Percentiles rank a stretch among this genome's conserved stretches.
Evolutionary conservation across 2,329 filamentous ascomycete species (phyloP).

Genomic region (Neofusicoccum sp.): DNA sequence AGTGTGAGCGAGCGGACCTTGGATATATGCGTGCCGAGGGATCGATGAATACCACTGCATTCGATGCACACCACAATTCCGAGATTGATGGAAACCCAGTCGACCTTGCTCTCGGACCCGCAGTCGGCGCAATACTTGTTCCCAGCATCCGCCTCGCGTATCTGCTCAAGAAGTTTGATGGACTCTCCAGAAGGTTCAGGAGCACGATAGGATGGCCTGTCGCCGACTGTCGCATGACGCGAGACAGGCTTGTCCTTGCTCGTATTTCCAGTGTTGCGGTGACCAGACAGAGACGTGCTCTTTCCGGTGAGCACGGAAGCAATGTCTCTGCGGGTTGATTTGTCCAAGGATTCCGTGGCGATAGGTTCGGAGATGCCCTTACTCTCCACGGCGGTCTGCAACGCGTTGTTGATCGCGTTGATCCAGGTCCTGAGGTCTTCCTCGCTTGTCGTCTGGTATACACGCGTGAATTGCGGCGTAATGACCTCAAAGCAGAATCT

Average conservation of each 20-base stretch:
- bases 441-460: conserved; percentile 96
- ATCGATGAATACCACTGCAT: conserved; percentile 96
- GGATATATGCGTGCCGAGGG: conserved; percentile 94
- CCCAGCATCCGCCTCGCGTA: conserved; percentile 87
- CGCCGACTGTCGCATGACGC: conserved; percentile 88
- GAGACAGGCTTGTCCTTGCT: conserved; percentile 61
- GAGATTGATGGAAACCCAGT: conserved; percentile 98
- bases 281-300: conserved; percentile 70
- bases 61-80: conserved; percentile 97
- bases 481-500: conserved; percentile 99
- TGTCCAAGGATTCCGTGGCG: conserved; percentile 53
- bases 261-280: conserved; percentile 47
- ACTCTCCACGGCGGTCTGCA: conserved; percentile 87
- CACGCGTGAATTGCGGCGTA: conserved; percentile 91
- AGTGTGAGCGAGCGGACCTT: conserved; percentile 94
- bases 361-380: conserved; percentile 58
- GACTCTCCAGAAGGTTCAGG: conserved; percentile 78
- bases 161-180: conserved; percentile 80
- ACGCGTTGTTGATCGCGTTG: conserved; percentile 89
- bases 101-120: conserved; percentile 85
- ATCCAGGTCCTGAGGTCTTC: conserved; percentile 99
- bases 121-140: conserved; percentile 96
- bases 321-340: conserved; percentile 77
- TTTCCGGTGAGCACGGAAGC: conserved; percentile 93
- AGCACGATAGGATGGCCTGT: conserved; percentile 72